These are phyloP conservation scores for Backusella sp. DNA, from an alignment of 192 early-diverging fungal genomes.

Conservation along the genomic window DNA sequence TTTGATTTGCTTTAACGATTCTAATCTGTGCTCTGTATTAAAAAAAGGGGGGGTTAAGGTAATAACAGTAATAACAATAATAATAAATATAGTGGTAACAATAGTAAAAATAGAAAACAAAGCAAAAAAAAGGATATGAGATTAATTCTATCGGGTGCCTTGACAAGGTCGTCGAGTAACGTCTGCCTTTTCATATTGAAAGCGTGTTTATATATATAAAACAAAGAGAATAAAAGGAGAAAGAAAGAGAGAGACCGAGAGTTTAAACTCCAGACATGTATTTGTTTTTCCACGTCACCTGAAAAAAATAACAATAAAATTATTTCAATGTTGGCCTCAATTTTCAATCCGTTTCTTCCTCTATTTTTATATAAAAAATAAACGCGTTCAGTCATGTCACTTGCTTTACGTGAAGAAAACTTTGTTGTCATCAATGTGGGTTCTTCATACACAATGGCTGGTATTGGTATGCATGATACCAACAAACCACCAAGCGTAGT, in stretches of 20 bases:
- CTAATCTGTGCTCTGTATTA: not conserved
- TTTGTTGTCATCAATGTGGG: conserved; percentile 90
- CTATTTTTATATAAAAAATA: not conserved
- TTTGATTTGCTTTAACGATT: not conserved
- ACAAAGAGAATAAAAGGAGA: not conserved
- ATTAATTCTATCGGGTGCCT: conserved; percentile 8
- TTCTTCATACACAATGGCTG: conserved; percentile 72
- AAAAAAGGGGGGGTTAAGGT: not conserved
- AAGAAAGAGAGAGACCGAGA: not conserved
- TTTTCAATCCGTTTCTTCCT: not conserved
- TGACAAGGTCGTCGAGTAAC: conserved; percentile 8
- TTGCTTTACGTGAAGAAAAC: conserved; percentile 69
- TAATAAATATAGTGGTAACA: not conserved
- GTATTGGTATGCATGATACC: conserved; percentile 73
- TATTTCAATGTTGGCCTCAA: not conserved
- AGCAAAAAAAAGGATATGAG: conserved; percentile 21
- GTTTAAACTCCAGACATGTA: not conserved
- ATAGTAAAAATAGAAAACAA: not conserved
- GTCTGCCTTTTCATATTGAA: not conserved
- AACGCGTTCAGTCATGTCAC: conserved; percentile 33
- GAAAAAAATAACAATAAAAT: not conserved
- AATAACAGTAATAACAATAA: not conserved
- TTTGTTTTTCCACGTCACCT: not conserved
- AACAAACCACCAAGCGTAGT: conserved; percentile 67
- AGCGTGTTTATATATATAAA: not conserved